Evolutionary conservation across 2,329 filamentous ascomycete genomes (phyloP).

Genomic region (Fragosphaeria purpurea): DNA sequence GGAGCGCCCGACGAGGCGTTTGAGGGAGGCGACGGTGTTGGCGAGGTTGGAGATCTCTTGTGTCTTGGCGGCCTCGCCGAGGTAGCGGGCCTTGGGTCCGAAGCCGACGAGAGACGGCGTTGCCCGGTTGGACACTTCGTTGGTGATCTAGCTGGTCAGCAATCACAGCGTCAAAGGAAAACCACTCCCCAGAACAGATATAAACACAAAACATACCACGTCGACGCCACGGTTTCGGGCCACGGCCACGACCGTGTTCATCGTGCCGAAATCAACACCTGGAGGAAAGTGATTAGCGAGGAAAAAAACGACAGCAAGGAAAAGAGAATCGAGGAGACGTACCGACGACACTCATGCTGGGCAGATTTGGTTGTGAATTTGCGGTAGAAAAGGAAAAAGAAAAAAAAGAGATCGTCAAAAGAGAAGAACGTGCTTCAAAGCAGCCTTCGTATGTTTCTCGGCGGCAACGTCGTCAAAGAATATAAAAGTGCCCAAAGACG

Average conservation of each 20-base stretch:
- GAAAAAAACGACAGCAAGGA: not conserved
- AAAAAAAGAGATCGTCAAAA: not conserved
- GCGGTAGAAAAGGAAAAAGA: not conserved
- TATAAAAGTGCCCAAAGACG: too few relatives aligned
- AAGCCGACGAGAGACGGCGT: conserved; percentile 98
- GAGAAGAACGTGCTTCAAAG: too few relatives aligned
- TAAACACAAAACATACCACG: conserved; percentile 61
- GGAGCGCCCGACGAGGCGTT: conserved; percentile 80
- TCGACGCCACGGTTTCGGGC: conserved; percentile 98
- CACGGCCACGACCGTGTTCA: conserved; percentile 96
- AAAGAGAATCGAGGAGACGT: not conserved
- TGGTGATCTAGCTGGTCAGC: conserved; percentile 62
- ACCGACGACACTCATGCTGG: conserved; percentile 16
- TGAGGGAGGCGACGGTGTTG: conserved; percentile 90
- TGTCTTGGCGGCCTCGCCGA: conserved; percentile 93
- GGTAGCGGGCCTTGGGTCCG: conserved; percentile 83
- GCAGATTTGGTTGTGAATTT: conserved; percentile 4
- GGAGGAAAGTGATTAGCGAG: conserved; percentile 5
- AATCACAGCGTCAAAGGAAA: conserved; percentile 1
- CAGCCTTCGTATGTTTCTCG: too few relatives aligned
- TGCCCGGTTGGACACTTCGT: conserved; percentile 96
- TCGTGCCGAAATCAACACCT: conserved; percentile 90
- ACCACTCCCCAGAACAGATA: not conserved
- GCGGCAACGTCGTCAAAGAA: too few relatives aligned
- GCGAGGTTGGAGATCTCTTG: conserved; percentile 99